Conservation (phyloP, 768 basidiomycete species). For the Sarcomyxa edulis region DNA sequence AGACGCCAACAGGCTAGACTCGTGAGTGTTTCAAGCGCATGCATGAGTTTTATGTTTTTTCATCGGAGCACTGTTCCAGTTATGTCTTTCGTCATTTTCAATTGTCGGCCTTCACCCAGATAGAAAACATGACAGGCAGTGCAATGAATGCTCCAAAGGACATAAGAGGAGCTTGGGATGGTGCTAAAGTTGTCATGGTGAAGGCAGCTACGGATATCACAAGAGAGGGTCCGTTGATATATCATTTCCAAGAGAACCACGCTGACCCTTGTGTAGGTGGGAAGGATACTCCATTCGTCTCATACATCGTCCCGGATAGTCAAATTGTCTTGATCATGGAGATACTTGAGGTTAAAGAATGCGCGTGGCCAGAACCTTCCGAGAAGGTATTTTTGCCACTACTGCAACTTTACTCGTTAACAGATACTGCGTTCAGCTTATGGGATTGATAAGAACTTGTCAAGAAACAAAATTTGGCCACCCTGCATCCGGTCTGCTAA, state of each 20-base stretch:
- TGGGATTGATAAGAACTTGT: slow-evolving; percentile 7
- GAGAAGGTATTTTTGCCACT: slow-evolving; percentile 3
- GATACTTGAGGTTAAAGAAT: slow-evolving; percentile 13
- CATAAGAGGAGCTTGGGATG: slow-evolving; percentile 11
- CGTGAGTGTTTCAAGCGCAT: neutral
- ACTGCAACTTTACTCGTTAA: neutral
- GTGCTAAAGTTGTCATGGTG: slow-evolving; percentile 14
- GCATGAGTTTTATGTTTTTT: neutral
- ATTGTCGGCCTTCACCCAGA: slow-evolving; percentile 13
- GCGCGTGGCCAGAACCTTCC: slow-evolving; percentile 12
- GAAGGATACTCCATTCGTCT: too few species aligned
- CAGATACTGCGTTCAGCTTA: slow-evolving; percentile 4
- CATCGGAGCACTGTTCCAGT: slow-evolving; percentile 2
- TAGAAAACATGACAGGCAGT: slow-evolving; percentile 6
- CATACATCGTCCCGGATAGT: too few species aligned
- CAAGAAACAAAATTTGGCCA: slow-evolving; percentile 14
- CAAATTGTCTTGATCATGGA: slow-evolving; percentile 12
- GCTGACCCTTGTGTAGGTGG: neutral
- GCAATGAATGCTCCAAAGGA: slow-evolving; percentile 8
- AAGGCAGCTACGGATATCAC: slow-evolving; percentile 14
- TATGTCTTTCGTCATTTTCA: slow-evolving; percentile 16
- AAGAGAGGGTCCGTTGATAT: slow-evolving; percentile 9
- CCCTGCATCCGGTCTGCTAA: slow-evolving; percentile 6
- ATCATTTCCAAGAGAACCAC: neutral
- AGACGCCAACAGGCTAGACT: slow-evolving; percentile 8